Base-by-base conservation (phyloP, 2,329 filamentous ascomycete genomes). In the Endocalyx cinctus region DNA sequence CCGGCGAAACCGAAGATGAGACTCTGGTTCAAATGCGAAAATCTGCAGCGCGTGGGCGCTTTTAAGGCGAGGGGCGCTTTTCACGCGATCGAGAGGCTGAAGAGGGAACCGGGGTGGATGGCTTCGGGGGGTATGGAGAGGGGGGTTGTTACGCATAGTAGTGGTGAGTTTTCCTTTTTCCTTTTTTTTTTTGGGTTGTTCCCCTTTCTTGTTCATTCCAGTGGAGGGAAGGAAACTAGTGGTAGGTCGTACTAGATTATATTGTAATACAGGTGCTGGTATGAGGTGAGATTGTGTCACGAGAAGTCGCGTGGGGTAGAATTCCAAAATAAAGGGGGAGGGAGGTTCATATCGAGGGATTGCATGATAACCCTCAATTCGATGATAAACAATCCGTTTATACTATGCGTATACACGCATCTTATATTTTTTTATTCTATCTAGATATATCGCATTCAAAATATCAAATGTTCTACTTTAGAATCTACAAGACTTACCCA, bases 11-110 rank as follows among this genome's bases (percentile, higher is more conserved):
- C 87, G 0, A 75, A 64, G 31, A 65, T 95, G 25, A 70, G 78
- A 10, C 70, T 97, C 33, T 92, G 86, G 68, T 94, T 97, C 75
- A 97, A 97, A 67, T 94, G 87, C 60, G 90, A 97, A 69, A 96
- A 96, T 60, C 68, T 87, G 38, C 92, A 97, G 67, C 79, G 80
- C 35, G 79, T 94, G 34, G 92, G 90, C 32, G 90, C 90, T 1
- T 97, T 97, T 69, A 97, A 97, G 65, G 84, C 80, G 12, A 71
- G 90, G 6, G 92, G 90, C 5, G 90, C 89, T 0, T 96, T 95
- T 49, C 87, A 96, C 60, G 88, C 89, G 1, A 56, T 95, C 23
- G 72, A 79, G 50, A 64, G 84, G 36, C 62, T 95, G 52, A 78
- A 82, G 54, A 60, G 57, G 43, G 74, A 80, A 48, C 64, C 71